Evolutionary conservation across 345 rosid species (phyloP).

Genomic region (Melaleuca alternifolia): DNA sequence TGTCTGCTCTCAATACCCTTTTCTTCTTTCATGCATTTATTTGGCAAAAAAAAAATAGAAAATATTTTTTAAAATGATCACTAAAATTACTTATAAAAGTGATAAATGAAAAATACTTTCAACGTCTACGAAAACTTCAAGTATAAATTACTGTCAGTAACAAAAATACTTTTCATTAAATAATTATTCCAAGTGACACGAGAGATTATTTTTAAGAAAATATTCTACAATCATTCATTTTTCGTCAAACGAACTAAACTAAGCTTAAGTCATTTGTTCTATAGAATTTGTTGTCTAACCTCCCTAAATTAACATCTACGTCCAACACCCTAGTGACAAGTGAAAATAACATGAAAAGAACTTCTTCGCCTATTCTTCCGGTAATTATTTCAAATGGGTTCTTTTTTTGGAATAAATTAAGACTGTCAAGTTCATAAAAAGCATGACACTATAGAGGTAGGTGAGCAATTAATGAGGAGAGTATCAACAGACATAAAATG

Average conservation of each 20-base stretch:
- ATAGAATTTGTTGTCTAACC: background rate
- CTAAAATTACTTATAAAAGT: background rate
- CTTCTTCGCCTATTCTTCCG: background rate
- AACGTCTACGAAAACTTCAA: background rate
- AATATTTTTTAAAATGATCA: accelerated
- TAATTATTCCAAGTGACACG: background rate
- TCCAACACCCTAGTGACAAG: too few species aligned
- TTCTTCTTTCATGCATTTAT: too few species aligned
- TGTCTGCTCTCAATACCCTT: background rate
- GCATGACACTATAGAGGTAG: background rate
- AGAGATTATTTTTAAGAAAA: background rate
- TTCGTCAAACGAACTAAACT: accelerated
- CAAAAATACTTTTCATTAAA: background rate
- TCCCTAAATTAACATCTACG: background rate
- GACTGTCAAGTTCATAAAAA: background rate
- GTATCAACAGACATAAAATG: too few species aligned
- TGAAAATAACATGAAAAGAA: too few species aligned
- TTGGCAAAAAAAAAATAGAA: too few species aligned
- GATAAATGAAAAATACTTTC: background rate
- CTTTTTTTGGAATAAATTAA: background rate
- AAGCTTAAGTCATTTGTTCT: background rate
- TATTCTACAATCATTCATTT: background rate
- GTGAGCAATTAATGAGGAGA: background rate
- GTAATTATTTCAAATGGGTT: background rate
- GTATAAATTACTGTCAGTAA: background rate